Base-by-base conservation (phyloP, 169 alveolate species). In the Plasmodium malariae region DNA sequence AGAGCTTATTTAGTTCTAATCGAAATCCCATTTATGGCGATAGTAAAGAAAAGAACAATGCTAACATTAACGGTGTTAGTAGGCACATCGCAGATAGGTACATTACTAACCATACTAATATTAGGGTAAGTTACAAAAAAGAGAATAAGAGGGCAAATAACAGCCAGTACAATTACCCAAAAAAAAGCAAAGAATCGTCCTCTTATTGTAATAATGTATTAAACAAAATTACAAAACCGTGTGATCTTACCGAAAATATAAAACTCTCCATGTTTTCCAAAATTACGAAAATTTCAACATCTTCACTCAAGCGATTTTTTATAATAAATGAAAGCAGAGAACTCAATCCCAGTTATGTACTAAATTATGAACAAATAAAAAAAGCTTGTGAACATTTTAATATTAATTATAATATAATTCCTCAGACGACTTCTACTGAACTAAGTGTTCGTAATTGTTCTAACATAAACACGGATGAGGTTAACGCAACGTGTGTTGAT, bases 281-380 rank as follows among this genome's bases (percentile, higher is more conserved):
- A 54, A 67, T 51, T 2, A 67, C 59, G 32, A 83, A 83, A 83
- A 83, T 83, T 34, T 51, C 91, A 0, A 3, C 30, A 4, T 36
- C 91, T 6, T 49, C 91, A 9, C 14, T 83, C 26, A 83, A 83
- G 34, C 65, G 67, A 54, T 83, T 49, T 26, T 83, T 83, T 54
- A 36, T 83, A 17, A 83, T 83, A 2, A 67, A 83, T 34, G 91
- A 83, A 40, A 83, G 59, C 21, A 83, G 59, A 60, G 91, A 65
- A 59, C 67, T 32, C 43, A 26, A 28, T 30, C 49, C 71, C 19
- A 70, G 49, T 36, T 59, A 48, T 67, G 30, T 19, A 14, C 37
- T 83, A 5, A 65, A 43, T 49, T 24, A n/a, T 9, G 85, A 83
- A 7, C 91, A 83, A 48, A 65, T 83, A 40, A 65, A 54, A 54